A percentile compares a stretch with the other conserved stretches of the same genome.
These are phyloP conservation scores for Magnaporthiopsis poae DNA, from an alignment of 2,329 filamentous ascomycete genomes.

Conservation along the genomic window DNA sequence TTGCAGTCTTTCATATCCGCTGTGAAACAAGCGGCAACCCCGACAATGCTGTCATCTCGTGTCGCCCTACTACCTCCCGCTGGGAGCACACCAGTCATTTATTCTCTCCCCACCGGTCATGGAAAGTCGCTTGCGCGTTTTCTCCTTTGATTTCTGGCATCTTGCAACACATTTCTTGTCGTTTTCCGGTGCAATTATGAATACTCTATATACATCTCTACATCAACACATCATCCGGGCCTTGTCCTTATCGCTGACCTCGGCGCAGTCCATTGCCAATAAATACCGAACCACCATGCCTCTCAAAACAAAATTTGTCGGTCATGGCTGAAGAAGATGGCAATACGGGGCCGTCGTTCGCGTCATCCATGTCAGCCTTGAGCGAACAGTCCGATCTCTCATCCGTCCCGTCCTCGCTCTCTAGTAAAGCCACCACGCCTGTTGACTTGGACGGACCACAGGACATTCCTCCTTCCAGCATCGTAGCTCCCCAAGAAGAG, in stretches of 20 bases:
- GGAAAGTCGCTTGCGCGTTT: neutral
- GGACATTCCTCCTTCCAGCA: slow-evolving; percentile 14
- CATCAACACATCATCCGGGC: neutral
- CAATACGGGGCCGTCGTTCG: slow-evolving; percentile 28
- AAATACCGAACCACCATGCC: neutral
- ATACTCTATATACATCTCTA: neutral
- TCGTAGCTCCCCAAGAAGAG: neutral
- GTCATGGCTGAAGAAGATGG: slow-evolving; percentile 13
- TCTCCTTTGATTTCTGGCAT: neutral
- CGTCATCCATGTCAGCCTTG: slow-evolving; percentile 42
- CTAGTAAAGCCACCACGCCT: slow-evolving; percentile 56
- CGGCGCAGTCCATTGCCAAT: neutral
- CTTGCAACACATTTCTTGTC: neutral
- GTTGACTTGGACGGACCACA: slow-evolving; percentile 34
- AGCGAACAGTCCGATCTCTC: slow-evolving; percentile 48
- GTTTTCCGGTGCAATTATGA: neutral
- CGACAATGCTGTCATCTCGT: neutral
- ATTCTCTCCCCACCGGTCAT: neutral
- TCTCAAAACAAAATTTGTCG: slow-evolving; percentile 8
- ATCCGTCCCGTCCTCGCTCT: slow-evolving; percentile 42
- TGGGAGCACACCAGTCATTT: neutral
- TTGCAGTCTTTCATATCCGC: neutral
- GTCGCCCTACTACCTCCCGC: neutral
- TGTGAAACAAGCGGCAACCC: neutral
- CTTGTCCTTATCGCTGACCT: neutral